Percentiles rank a stretch among this genome's conserved stretches.
These are phyloP conservation scores for Rhizophagus sp. DNA, from an alignment of 192 early-diverging fungal species.

Conservation along the genomic window DNA sequence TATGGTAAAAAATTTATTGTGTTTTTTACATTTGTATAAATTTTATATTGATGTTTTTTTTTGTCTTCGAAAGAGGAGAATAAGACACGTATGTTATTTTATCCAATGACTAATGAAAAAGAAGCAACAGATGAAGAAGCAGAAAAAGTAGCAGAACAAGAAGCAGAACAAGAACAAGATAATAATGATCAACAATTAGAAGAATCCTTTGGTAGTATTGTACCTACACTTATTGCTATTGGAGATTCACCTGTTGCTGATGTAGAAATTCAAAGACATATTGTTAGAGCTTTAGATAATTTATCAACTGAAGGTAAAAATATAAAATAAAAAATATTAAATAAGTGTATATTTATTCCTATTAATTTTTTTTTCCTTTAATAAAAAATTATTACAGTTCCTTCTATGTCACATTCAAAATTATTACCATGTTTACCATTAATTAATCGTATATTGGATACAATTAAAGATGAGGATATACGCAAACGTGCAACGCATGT, in stretches of 20 bases:
- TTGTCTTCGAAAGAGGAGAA: background rate
- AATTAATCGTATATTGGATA: conserved; percentile 43
- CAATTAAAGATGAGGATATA: conserved; percentile 42
- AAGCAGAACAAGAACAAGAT: conserved; percentile 25
- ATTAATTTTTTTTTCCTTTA: background rate
- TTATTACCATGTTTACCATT: conserved; percentile 36
- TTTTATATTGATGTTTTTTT: background rate
- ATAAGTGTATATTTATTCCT: conserved; percentile 31
- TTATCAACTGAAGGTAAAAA: conserved; percentile 42
- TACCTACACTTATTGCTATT: conserved; percentile 37
- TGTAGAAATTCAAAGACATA: conserved; percentile 54
- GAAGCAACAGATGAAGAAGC: background rate
- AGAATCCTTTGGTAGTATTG: conserved; percentile 28
- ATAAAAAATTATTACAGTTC: conserved; percentile 11
- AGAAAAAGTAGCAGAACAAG: conserved; percentile 16
- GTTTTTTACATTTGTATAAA: background rate
- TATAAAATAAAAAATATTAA: conserved; percentile 33
- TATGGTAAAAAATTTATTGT: conserved; percentile 41
- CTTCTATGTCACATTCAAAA: background rate
- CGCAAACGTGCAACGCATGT: conserved; percentile 42
- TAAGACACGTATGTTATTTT: background rate
- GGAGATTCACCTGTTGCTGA: conserved; percentile 38
- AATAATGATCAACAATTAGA: background rate
- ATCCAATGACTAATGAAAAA: conserved; percentile 26
- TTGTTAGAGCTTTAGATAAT: conserved; percentile 59